phyloP scores from a whole-genome alignment of 495 filamentous ascomycete genomes.

The Usnea hakonensis region DNA sequence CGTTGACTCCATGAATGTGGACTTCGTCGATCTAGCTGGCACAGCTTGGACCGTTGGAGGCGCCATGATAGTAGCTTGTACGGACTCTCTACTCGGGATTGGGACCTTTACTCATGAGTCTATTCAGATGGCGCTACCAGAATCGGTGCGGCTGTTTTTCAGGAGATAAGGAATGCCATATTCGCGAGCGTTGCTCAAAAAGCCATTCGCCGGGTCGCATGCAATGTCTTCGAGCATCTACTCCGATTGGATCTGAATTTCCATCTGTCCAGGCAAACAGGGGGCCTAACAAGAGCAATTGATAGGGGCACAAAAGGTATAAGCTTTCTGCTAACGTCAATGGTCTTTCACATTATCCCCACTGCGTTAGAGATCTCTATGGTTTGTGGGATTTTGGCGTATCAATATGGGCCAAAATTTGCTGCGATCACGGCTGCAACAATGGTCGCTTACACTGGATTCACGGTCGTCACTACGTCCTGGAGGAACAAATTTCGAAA shows the following conservation, averaged over 20 bases:
- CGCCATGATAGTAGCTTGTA: slow-evolving; percentile 82
- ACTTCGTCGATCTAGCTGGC: slow-evolving; percentile 71
- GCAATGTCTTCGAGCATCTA: slow-evolving; percentile 87
- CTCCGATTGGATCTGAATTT: slow-evolving; percentile 86
- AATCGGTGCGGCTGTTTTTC: slow-evolving; percentile 77
- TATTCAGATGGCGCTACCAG: slow-evolving; percentile 70
- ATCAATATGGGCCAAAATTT: slow-evolving; percentile 87
- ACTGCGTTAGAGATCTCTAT: slow-evolving; percentile 90
- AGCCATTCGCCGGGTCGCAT: slow-evolving; percentile 82
- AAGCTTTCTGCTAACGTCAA: slow-evolving; percentile 89
- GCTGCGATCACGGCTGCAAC: slow-evolving; percentile 84
- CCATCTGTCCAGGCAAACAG: slow-evolving; percentile 88
- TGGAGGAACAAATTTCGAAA: slow-evolving; percentile 96
- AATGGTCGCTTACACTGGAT: slow-evolving; percentile 88
- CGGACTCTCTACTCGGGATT: slow-evolving; percentile 19
- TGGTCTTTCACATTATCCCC: slow-evolving; percentile 96
- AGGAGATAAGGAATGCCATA: slow-evolving; percentile 88
- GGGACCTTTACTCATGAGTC: not conserved
- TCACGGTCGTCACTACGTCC: slow-evolving; percentile 89
- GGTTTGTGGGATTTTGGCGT: slow-evolving; percentile 87
- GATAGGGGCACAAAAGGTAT: slow-evolving; percentile 97
- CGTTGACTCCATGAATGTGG: slow-evolving; percentile 94
- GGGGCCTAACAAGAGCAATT: slow-evolving; percentile 87
- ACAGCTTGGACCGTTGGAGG: slow-evolving; percentile 85
- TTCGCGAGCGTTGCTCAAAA: slow-evolving; percentile 97